phyloP scores from a whole-genome alignment of 768 basidiomycete genomes.

The Suillus hirtellus region DNA sequence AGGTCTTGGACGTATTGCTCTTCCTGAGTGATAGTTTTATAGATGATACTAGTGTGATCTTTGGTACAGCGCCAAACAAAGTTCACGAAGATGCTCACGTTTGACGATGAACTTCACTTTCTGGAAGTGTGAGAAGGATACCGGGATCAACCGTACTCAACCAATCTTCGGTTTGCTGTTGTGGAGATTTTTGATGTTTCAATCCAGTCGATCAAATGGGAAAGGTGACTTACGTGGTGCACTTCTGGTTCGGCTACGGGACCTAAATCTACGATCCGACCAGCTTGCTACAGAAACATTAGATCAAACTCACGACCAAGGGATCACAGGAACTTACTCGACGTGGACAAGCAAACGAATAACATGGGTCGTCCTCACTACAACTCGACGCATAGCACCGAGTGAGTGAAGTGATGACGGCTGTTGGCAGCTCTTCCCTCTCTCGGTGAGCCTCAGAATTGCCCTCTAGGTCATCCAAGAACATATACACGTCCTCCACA shows the following conservation, averaged over 20 bases:
- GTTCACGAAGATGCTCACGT: constrained; percentile 38
- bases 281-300: constrained; percentile 22
- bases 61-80: constrained; percentile 6
- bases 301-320: constrained; percentile 8
- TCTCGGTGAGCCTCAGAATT: constrained; percentile 59
- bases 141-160: constrained; percentile 47
- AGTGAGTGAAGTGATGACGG: constrained; percentile 86
- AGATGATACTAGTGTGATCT: constrained; percentile 55
- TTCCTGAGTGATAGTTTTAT: constrained; percentile 86
- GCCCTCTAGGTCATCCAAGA: constrained; percentile 79
- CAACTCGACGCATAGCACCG: constrained; percentile 90
- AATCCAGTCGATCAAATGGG: constrained; percentile 12
- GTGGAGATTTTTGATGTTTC: constrained; percentile 8
- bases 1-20: constrained; percentile 89
- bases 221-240: constrained; percentile 35
- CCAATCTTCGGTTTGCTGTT: constrained; percentile 49
- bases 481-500: constrained; percentile 93
- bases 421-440: constrained; percentile 78
- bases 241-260: constrained; percentile 30
- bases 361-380: constrained; percentile 77
- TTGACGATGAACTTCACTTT: constrained; percentile 82
- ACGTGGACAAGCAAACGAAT: constrained; percentile 78
- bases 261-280: constrained; percentile 23
- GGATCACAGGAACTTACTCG: constrained; percentile 43
- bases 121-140: constrained; percentile 58